Percentiles rank a stretch among this genome's conserved stretches.
These are phyloP conservation scores for Fusarium poae DNA, from an alignment of 2,329 filamentous ascomycete genomes.

Conservation along the genomic window DNA sequence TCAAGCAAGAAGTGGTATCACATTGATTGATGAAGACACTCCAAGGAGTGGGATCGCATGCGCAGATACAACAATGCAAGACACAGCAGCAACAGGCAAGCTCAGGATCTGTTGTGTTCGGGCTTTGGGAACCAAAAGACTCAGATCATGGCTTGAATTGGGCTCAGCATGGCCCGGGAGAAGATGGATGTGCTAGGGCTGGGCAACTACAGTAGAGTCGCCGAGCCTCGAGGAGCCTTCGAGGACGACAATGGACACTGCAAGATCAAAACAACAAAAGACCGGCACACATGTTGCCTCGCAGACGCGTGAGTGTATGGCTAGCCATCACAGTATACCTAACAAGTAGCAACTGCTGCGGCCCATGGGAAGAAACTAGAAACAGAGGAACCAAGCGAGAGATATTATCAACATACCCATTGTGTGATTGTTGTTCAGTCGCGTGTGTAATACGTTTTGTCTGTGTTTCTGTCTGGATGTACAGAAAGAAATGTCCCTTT, in stretches of 20 bases:
- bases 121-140: constrained; percentile 28
- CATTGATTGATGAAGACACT: constrained; percentile 53
- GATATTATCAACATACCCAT: constrained; percentile 49
- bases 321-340: constrained; percentile 16
- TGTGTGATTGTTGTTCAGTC: constrained; percentile 43
- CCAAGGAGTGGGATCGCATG: constrained; percentile 48
- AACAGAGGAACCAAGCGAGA: constrained; percentile 37
- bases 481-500: constrained; percentile 45
- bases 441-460: constrained; percentile 35
- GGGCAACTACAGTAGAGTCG: constrained; percentile 36
- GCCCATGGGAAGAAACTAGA: constrained; percentile 3
- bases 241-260: constrained; percentile 27
- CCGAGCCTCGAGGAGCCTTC: constrained; percentile 35
- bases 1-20: constrained; percentile 54
- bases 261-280: constrained; percentile 25
- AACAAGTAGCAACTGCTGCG: constrained; percentile 12
- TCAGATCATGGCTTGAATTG: constrained; percentile 42
- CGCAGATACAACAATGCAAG: constrained; percentile 39
- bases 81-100: constrained; percentile 36
- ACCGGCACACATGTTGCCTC: constrained; percentile 36
- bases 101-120: constrained; percentile 39
- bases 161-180: constrained; percentile 36
- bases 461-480: constrained; percentile 21
- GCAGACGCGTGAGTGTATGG: constrained; percentile 40
- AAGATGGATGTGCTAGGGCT: constrained; percentile 33